Conservation (phyloP, 768 basidiomycete species). For the Pisolithus marmoratus region DNA sequence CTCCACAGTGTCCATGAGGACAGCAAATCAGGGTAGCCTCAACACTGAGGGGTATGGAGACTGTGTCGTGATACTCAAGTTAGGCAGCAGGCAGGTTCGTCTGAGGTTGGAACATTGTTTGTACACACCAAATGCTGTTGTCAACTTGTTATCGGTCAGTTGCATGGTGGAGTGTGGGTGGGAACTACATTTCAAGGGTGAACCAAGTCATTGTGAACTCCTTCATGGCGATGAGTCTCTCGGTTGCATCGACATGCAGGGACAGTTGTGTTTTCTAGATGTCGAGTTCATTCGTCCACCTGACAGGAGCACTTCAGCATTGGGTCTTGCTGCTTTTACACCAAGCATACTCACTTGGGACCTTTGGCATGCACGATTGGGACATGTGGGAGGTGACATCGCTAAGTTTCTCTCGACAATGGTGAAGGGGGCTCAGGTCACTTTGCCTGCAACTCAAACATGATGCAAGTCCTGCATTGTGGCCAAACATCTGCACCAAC, state of each 20-base stretch:
- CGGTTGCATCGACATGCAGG: not conserved
- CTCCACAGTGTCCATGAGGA: not conserved
- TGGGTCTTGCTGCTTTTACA: not conserved
- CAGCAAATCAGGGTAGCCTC: not conserved
- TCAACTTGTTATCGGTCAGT: not conserved
- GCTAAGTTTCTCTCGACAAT: not conserved
- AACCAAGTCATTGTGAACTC: not conserved
- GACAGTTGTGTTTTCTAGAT: not conserved
- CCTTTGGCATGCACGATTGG: not conserved
- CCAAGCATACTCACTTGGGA: not conserved
- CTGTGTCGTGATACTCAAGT: not conserved
- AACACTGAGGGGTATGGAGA: not conserved
- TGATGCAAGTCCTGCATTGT: not conserved
- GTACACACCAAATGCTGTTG: not conserved
- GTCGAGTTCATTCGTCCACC: not conserved
- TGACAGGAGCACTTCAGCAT: no score
- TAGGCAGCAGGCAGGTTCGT: not conserved
- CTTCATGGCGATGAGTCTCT: not conserved
- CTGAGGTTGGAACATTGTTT: not conserved
- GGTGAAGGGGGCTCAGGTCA: not conserved
- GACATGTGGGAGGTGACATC: not conserved
- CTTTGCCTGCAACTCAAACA: not conserved
- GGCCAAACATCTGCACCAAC: not conserved
- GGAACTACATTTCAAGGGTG: not conserved
- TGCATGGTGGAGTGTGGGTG: not conserved